These are phyloP conservation scores for Penicillium flavigenum DNA, from an alignment of 495 filamentous ascomycete genomes.

Conservation along the genomic window DNA sequence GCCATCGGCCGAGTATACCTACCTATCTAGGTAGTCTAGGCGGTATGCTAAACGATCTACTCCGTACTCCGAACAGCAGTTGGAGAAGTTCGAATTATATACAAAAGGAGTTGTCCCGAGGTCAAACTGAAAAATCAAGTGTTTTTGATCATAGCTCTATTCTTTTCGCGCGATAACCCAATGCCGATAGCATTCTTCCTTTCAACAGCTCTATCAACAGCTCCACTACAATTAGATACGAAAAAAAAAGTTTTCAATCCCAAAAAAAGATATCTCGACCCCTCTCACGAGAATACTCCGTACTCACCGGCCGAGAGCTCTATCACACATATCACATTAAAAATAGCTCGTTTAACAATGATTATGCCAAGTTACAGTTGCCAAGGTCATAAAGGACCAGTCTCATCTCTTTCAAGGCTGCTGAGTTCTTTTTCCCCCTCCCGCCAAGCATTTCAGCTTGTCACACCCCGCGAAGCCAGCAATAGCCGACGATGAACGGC, in stretches of 20 bases:
- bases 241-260: neutral
- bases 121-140: neutral
- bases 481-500: neutral
- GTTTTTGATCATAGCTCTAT: neutral
- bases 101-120: neutral
- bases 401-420: neutral
- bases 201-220: neutral
- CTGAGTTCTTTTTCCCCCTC: neutral
- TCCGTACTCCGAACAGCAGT: too few species aligned
- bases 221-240: neutral
- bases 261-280: neutral
- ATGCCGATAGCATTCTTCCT: neutral
- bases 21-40: too few species aligned
- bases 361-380: neutral
- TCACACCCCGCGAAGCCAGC: neutral
- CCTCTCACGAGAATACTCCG: neutral
- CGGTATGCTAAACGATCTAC: neutral
- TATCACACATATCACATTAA: constrained; percentile 12
- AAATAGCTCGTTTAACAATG: neutral
- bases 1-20: neutral
- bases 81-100: neutral
- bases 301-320: neutral
- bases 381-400: neutral
- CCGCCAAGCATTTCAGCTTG: constrained; percentile 14
- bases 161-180: neutral